Base-by-base conservation (phyloP, 2,329 filamentous ascomycete species). In the Fusarium tuaranense region DNA sequence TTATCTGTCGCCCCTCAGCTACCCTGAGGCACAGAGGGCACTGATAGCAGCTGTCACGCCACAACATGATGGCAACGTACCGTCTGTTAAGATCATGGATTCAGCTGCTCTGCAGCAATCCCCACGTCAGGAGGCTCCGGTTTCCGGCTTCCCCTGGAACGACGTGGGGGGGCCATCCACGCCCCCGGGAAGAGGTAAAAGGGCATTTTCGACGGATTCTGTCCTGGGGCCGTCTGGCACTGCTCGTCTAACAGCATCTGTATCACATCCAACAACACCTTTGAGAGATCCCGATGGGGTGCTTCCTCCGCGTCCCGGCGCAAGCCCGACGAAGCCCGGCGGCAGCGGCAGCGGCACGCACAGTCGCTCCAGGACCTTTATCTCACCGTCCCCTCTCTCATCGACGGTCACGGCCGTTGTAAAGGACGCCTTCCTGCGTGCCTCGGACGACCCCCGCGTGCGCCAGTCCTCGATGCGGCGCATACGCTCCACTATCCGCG, bases 301-400 rank as follows among this genome's bases (percentile, higher is more conserved):
- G 13, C 74, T 78, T 20, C 79, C 80, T 65, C 81, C 78, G 59
- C 83, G 76, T 65, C 71, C 79, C 20, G 67, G 75, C 10, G 70
- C 76, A 27, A 79, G 78, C 36, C 68, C 74, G 74, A 65, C 81
- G 78, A 78, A 83, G 74, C 60, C 79, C 69, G 64, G 60, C 22
- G 72, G 79, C 34, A 62, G 65, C 27, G 67, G 68, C 75, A 48
- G 65, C 30, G 67, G 68, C 75, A 48, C 75, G 71, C 71, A 80
- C 78, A 71, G 80, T 76, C 72, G 81, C 75, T 70, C 85, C 32
- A 86, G 86, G 36, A 85, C 86, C 3, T 86, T 91, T 41, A 89
- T 90, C 70, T 91, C 89, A 4, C 89, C 89, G 13, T 91, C 89
- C 0, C 89, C 89, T 0, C 84, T 91, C 38, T 90, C 89, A 2